phyloP scores from a whole-genome alignment of 148 eudicot genomes.

The Chenopodium berlandieri region DNA sequence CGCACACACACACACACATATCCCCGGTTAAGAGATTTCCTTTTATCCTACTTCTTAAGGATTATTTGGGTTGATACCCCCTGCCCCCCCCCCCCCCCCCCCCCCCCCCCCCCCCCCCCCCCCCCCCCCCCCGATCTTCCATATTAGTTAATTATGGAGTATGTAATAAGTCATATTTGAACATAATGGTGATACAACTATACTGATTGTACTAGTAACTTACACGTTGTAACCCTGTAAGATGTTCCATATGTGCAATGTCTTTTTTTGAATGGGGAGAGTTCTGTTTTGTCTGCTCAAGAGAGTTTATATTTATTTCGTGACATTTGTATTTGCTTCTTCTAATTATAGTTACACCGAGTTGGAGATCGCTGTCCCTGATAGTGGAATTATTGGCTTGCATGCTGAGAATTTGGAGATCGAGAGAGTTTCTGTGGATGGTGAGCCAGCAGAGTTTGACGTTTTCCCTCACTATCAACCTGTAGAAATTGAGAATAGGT shows the following conservation, averaged over 20 bases:
- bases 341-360: constrained; percentile 66
- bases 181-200: neutral
- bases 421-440: constrained; percentile 83
- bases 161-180: neutral
- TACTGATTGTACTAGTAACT: neutral
- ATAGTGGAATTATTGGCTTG: constrained; percentile 82
- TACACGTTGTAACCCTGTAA: neutral
- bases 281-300: neutral
- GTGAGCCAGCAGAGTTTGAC: constrained; percentile 80
- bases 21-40: too few relatives aligned
- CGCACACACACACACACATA: too few relatives aligned
- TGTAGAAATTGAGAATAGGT: constrained; percentile 73
- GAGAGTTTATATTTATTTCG: neutral
- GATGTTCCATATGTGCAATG: neutral
- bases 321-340: constrained; percentile 16
- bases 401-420: constrained; percentile 95
- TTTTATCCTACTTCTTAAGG: too few relatives aligned
- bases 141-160: neutral
- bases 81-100: too few relatives aligned
- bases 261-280: neutral
- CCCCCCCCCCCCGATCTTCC: neutral
- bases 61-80: neutral
- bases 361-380: constrained; percentile 74
- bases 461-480: constrained; percentile 81
- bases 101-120: too few relatives aligned